A percentile compares a stretch with the other conserved stretches of the same genome.
Conservation (phyloP, 768 basidiomycete species). For the Suillus subalutaceus region DNA sequence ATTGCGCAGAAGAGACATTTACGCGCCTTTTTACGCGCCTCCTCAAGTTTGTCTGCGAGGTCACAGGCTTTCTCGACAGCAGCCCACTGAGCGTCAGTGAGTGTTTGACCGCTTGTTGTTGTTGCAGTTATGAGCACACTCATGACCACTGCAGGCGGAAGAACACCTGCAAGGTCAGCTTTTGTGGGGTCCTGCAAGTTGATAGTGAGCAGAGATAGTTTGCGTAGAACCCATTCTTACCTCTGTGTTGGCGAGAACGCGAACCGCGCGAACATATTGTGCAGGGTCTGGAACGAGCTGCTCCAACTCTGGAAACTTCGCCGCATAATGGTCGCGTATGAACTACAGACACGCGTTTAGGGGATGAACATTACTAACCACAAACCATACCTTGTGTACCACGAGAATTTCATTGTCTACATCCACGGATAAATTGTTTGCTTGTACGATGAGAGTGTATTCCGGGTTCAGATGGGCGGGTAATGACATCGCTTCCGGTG, state of each 20-base stretch:
- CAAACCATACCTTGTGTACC: conserved; percentile 79
- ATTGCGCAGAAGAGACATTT: conserved; percentile 9
- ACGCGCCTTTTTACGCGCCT: conserved; percentile 81
- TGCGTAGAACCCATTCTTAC: conserved; percentile 37
- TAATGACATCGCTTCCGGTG: conserved; percentile 74
- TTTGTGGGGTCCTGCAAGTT: conserved; percentile 77
- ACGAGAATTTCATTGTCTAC: conserved; percentile 97
- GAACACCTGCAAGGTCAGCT: conserved; percentile 75
- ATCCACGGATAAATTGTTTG: conserved; percentile 97
- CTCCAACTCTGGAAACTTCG: conserved; percentile 96
- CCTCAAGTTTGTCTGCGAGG: conserved; percentile 86
- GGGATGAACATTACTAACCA: conserved; percentile 10
- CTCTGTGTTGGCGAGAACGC: conserved; percentile 83
- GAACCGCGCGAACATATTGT: conserved; percentile 91
- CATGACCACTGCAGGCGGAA: conserved; percentile 92
- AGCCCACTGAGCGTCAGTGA: conserved; percentile 73
- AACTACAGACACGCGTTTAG: conserved; percentile 54
- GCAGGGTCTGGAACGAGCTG: conserved; percentile 90
- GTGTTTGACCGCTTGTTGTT: conserved; percentile 77
- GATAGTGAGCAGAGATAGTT: conserved; percentile 8
- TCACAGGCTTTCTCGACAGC: conserved; percentile 87
- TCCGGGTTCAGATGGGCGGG: conserved; percentile 91
- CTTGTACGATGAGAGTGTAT: conserved; percentile 94
- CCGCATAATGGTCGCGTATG: conserved; percentile 95
- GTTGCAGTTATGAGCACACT: conserved; percentile 96